Evolutionary conservation across 352 stramenopile genomes (phyloP).

Genomic region (Globisporangium abappressorium): DNA sequence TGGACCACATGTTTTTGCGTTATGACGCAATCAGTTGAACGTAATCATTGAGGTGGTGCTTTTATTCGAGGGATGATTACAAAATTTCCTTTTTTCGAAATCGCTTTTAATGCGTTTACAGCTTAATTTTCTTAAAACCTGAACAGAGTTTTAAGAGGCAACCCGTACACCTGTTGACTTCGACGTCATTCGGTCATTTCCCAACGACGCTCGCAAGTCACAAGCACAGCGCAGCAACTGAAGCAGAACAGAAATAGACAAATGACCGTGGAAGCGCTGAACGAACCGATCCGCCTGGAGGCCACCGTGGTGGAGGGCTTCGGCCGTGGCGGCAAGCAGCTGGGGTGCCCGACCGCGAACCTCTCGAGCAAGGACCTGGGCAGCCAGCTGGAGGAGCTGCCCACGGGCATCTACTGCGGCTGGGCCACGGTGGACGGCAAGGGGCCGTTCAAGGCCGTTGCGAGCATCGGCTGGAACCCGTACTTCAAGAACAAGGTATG

Average conservation of each 20-base stretch:
- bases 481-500: conserved; percentile 91
- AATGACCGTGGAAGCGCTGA: conserved; percentile 58
- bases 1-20: no score
- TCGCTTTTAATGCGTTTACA: no score
- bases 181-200: background rate
- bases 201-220: background rate
- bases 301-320: conserved; percentile 93
- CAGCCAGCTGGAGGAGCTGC: conserved; percentile 66
- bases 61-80: no score
- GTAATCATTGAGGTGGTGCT: no score
- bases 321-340: conserved; percentile 93
- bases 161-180: background rate
- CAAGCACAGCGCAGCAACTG: background rate
- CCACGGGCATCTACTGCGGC: conserved; percentile 93
- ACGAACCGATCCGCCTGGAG: conserved; percentile 71
- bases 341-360: conserved; percentile 96
- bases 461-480: conserved; percentile 96
- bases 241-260: background rate
- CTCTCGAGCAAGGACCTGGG: conserved; percentile 86
- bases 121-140: no score
- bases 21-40: no score
- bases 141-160: no score
- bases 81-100: no score
- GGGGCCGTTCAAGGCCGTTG: conserved; percentile 91
- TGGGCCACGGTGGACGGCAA: conserved; percentile 89